Evolutionary conservation across 805 yeast species (phyloP).

Genomic region (Sugiyamaella floridensis): DNA sequence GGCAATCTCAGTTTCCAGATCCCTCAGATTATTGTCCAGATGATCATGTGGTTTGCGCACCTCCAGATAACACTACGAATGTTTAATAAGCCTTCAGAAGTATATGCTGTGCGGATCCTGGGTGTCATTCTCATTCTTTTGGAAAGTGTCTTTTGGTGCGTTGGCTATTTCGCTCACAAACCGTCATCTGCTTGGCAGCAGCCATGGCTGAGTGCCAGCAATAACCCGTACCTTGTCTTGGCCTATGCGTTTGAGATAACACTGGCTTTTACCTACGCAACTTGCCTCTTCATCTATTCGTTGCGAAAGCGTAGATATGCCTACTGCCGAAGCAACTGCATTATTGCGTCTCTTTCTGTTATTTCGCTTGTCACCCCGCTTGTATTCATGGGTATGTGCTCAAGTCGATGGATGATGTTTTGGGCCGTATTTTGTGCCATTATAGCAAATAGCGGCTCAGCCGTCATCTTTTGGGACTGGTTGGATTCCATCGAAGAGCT

Average conservation of each 20-base stretch:
- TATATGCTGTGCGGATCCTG: slow-evolving; percentile 27
- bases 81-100: slow-evolving; percentile 31
- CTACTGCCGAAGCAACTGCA: slow-evolving; percentile 40
- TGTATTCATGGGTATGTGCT: slow-evolving; percentile 29
- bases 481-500: slow-evolving; percentile 45
- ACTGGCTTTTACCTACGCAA: slow-evolving; percentile 29
- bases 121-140: slow-evolving; percentile 32
- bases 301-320: slow-evolving; percentile 38
- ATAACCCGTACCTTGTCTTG: slow-evolving; percentile 17
- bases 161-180: slow-evolving; percentile 14
- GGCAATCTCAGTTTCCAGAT: slow-evolving; percentile 34
- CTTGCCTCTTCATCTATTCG: slow-evolving; percentile 35
- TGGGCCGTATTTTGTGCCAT: slow-evolving; percentile 45
- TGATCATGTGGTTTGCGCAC: slow-evolving; percentile 49
- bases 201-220: background rate
- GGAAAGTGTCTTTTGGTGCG: slow-evolving; percentile 25
- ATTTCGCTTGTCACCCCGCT: slow-evolving; percentile 35
- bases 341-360: slow-evolving; percentile 43
- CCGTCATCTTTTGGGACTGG: slow-evolving; percentile 63
- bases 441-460: slow-evolving; percentile 43
- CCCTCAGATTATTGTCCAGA: slow-evolving; percentile 36
- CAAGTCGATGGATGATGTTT: slow-evolving; percentile 37
- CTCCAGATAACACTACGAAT: slow-evolving; percentile 42
- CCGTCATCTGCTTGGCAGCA: background rate
- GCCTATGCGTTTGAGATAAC: slow-evolving; percentile 29